Evolutionary conservation across 371 early-diverging fungal species (phyloP), one percentile per base, ranked within the genome.

Genomic region (Zopfochytrium polystomum): DNA sequence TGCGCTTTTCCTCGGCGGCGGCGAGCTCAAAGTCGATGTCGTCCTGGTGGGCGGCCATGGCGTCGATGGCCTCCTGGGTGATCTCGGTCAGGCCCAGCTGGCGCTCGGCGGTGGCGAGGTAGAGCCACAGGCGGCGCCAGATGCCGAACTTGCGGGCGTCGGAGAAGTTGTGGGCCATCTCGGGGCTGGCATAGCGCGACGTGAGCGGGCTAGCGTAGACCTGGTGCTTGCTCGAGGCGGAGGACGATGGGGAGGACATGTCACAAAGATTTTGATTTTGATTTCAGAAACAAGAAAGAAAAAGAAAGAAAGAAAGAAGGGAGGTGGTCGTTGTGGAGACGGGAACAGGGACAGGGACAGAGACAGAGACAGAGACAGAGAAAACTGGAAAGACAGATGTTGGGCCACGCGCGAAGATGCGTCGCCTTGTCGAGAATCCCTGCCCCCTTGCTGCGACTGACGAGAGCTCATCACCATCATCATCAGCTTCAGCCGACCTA

Each of bases 51-150:
- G 80, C 85, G 67, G 87, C 78, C 98, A 98, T 96, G 79, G 95
- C 84, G 35, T 84, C 81, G 54, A 98, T 80, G 54, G 90, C 93
- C 53, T 87, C 86, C 60, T 90, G 86, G 44, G 90, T 90, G 64
- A 96, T 91, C 60, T 91, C 92, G 7, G 64, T 74, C 45, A 96
- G 78, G 22, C 95, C 95, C 4, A 93, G 86, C 75, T 92, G 84
- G 75, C 90, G 85, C 74, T 98, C 95, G 58, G 95, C 93, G 53
- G 81, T 87, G 56, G 96, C 96, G 55, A 96, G 86, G 74, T 85
- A 88, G 63, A 92, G 72, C 98, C 98, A 97, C 13, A 97, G 90
- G 67, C 86, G 78, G 57, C 96, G 87, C 96, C 96, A 98, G 43
- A 91, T 96, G 51, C 87, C 77, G 73, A 91, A 96, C 66, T 91